These are phyloP conservation scores for Colletotrichum truncatum DNA, from an alignment of 2,329 filamentous ascomycete genomes.

Conservation along the genomic window DNA sequence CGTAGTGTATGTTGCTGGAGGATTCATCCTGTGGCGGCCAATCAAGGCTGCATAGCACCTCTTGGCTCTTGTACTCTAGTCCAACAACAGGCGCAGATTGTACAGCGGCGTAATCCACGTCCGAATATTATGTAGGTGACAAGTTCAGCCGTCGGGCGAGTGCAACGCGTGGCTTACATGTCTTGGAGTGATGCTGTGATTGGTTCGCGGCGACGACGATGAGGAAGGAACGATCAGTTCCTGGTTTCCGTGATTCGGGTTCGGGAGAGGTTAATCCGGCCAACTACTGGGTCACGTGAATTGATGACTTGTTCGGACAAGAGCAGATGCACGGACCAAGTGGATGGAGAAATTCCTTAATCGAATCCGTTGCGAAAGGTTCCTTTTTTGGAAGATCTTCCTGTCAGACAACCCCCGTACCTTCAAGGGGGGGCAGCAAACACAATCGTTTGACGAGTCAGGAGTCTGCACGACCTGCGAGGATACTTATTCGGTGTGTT, in stretches of 20 bases:
- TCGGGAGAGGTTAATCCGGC: background rate
- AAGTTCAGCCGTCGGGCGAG: background rate
- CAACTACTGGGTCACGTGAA: background rate
- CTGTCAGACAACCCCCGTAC: no score
- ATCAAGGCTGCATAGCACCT: background rate
- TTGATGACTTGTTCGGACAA: background rate
- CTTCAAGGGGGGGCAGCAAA: no score
- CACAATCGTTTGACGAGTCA: no score
- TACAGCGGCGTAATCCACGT: background rate
- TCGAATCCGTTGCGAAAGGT: background rate
- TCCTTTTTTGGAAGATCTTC: background rate
- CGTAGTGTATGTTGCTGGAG: background rate
- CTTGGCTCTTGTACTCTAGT: background rate
- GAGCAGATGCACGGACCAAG: background rate
- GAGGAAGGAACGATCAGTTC: no score
- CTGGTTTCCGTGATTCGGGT: background rate
- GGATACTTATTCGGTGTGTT: no score
- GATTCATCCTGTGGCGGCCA: background rate
- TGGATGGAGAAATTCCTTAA: background rate
- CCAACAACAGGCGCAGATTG: rapidly evolving
- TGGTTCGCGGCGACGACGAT: background rate
- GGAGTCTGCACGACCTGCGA: no score
- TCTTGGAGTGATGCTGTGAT: background rate
- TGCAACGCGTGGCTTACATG: background rate
- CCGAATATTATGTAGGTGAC: conserved; percentile 4